A percentile compares a stretch with the other conserved stretches of the same genome.
Conservation (phyloP, 2,329 filamentous ascomycete genomes). For the Nigrospora osmanthi region DNA sequence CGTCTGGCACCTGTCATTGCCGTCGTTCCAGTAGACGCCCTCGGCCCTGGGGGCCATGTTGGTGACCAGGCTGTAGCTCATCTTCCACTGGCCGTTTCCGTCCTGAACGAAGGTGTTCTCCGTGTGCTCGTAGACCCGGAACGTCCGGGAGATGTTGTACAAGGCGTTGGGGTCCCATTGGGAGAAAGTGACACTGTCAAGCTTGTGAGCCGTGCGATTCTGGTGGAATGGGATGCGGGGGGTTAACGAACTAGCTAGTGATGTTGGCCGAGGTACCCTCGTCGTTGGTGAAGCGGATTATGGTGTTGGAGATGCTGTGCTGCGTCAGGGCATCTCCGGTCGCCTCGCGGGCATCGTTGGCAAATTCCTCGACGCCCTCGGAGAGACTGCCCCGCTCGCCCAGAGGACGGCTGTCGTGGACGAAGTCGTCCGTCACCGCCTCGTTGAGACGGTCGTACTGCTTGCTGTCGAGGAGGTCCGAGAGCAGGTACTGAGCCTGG, state of each 20-base stretch:
- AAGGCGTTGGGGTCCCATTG: background rate
- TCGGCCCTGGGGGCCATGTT: background rate
- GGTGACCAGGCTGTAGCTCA: background rate
- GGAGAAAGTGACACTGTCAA: background rate
- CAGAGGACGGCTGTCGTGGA: conserved; percentile 1
- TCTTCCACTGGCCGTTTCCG: background rate
- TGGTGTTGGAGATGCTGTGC: background rate
- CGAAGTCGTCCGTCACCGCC: background rate
- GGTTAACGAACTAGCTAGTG: background rate
- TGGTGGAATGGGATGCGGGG: too few species aligned
- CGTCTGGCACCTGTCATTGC: too few species aligned
- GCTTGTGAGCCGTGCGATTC: background rate
- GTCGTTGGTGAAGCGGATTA: background rate
- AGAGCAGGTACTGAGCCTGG: background rate
- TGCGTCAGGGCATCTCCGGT: background rate
- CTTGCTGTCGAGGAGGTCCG: background rate
- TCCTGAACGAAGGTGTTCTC: background rate
- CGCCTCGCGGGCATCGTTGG: background rate
- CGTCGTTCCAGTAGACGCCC: background rate
- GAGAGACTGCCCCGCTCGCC: background rate
- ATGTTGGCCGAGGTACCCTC: background rate
- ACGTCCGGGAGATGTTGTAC: background rate
- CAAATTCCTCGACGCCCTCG: background rate
- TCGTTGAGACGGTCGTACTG: background rate
- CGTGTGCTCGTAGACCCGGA: background rate